Base-by-base conservation (phyloP, 306 rosid genomes). In the Casuarina cunninghamiana region DNA sequence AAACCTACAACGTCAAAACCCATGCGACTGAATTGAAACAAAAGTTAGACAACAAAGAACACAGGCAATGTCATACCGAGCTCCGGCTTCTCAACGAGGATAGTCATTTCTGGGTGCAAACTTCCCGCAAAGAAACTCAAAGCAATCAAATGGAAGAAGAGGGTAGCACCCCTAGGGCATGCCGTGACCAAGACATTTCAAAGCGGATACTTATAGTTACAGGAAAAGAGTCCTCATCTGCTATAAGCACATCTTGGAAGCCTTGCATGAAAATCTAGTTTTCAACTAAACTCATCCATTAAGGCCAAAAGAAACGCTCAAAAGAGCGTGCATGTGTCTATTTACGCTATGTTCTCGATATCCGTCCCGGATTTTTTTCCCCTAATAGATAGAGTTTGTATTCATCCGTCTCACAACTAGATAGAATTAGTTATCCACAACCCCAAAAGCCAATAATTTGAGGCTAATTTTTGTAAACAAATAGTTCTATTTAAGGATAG, bases 21-120 rank as follows among this genome's bases (percentile, higher is more conserved):
- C 5, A 49, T 4, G 12, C 66, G 6, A 54, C 10, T 19, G 12
- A 39, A 11, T 39, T 45, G 45, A 10, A 53, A 19, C 11, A 5
- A 66, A 43, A 58, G 16, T 10, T 15, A 5, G 17, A 12, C 13
- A 8, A 10, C 72, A 54, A 2, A 26, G 44, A 46, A 50, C 37
- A 39, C n/a, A 9, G 4, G 61, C 42, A 19, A 35, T 0, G 3
- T 17, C 13, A 49, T 86, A 92, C 97, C 92, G 53, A 72, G 54
- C 4, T 69, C 79, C 6, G 81, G 78, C 37, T 90, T 88, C 10
- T 83, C 90, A 53, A 90, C 66, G 69, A 83, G 84, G 75, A 89
- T 86, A 5, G 92, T 87, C 97, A 92, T 83, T 77, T 75, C 37
- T 21, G 7, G 12, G 15, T 43, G 38, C 41, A 75, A 74, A 69